Evolutionary conservation across 306 rosid species (phyloP).

Genomic region (Sphenostylis stenocarpa): DNA sequence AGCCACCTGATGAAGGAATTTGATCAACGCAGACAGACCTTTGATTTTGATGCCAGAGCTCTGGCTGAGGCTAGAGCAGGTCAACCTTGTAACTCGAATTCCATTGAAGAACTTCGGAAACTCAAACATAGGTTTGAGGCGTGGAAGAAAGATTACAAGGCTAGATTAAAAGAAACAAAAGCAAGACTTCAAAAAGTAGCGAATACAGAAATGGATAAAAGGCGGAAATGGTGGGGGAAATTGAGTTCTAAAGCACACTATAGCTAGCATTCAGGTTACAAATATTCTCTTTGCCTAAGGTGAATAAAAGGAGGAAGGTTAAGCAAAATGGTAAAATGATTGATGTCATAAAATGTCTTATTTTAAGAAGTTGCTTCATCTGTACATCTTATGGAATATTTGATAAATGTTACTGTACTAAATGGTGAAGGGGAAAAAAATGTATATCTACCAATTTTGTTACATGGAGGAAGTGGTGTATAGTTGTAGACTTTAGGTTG

Average conservation of each 20-base stretch:
- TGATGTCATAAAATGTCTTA: slow-evolving; percentile 28
- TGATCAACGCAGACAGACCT: slow-evolving; percentile 63
- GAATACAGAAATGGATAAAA: slow-evolving; percentile 54
- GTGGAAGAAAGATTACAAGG: slow-evolving; percentile 93
- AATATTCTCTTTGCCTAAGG: slow-evolving; percentile 19
- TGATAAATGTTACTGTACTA: slow-evolving; percentile 16
- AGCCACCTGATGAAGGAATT: slow-evolving; percentile 69
- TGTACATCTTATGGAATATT: slow-evolving; percentile 13
- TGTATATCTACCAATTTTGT: slow-evolving; percentile 57
- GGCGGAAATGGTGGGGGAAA: slow-evolving; percentile 88
- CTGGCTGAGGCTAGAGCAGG: slow-evolving; percentile 55
- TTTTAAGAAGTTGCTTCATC: slow-evolving; percentile 29
- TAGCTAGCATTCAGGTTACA: slow-evolving; percentile 30
- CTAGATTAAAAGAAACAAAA: slow-evolving; percentile 63
- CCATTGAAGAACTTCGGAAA: slow-evolving; percentile 63
- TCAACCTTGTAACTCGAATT: slow-evolving; percentile 34
- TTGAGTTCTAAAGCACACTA: slow-evolving; percentile 46
- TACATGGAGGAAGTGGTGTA: slow-evolving; percentile 54
- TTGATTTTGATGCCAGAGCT: slow-evolving; percentile 73
- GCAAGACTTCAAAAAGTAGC: slow-evolving; percentile 52
- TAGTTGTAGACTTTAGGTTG: slow-evolving; percentile 52
- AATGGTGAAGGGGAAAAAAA: slow-evolving; percentile 38
- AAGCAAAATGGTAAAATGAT: slow-evolving; percentile 14
- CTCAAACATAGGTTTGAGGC: slow-evolving; percentile 64
- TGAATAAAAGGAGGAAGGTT: slow-evolving; percentile 29